Base-by-base conservation (phyloP, 345 rosid species). In the Brassica incana region DNA sequence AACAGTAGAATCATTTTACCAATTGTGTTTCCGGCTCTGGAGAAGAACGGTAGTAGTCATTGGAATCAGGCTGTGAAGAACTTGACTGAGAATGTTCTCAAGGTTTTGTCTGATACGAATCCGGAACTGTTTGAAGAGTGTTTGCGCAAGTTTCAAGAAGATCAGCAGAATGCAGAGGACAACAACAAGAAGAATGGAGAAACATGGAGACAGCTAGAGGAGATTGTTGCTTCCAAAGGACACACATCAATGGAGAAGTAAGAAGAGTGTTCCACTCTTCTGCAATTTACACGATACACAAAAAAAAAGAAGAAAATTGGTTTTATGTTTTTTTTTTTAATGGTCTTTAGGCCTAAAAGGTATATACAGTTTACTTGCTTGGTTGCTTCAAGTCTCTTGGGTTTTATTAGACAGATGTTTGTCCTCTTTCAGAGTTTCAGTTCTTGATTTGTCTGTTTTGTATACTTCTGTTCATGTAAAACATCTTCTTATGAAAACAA, bases 131-230 rank as follows among this genome's bases (percentile, higher is more conserved):
- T 75, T 6, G 77, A 83, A 62, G 85, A 83, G 63, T 83, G 85
- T 75, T 75, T 75, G 36, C 74, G 61, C 27, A 83, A 75, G 80
- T 79, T 74, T n/a, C 83, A 79, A 65, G 85, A 83, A 75, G 83
- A 83, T 66, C 80, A 83, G 78, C 77, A 43, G 36, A 78, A 60
- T 15, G 80, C 80, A 38, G 79, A 79, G 58, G 85, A 83, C 67
- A 67, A 29, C 5, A 79, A 71, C 67, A 78, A 72, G 79, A 83
- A 75, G 82, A 80, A 79, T 56, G 80, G 82, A 67, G 82, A 75
- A 61, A 78, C 83, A 1, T 83, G 85, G 97, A 91, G 80, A 72
- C 87, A 75, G 74, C 77, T 93, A 78, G 95, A 93, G 84, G 95
- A 91, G 80, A 82, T 89, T 65, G 86, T 89, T 56, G 86, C 92